Evolutionary conservation across 768 basidiomycete species (phyloP), one percentile per base, ranked within the genome.

Genomic region (Boletellus ananas): DNA sequence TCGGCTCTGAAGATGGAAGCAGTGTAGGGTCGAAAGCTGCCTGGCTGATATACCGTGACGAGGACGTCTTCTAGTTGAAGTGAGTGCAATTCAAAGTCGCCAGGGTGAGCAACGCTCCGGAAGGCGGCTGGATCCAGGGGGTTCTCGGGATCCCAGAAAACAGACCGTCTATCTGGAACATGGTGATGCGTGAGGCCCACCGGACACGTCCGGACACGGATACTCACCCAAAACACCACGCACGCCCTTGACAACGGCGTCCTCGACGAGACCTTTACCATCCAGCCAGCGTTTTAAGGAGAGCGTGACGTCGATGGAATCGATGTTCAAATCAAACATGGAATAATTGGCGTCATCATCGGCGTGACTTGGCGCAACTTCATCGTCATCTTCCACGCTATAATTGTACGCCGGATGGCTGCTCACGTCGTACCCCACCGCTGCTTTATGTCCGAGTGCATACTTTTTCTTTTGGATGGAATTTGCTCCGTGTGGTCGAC

Each of bases 1-100:
- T 92, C 88, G 21, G 96, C 96, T 51, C 88, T 86, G 73, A 98
- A 99, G 43, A 99, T 92, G 7, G 89, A 92, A 11, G 88, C 84
- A 0, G 87, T 92, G 65, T 87, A 93, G 0, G 96, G 96, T 13
- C 96, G 79, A 72, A 98, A 98, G 50, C 83, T 79, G 33, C 81
- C 87, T 0, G 96, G 95, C 61, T 99, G 95, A 66, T 97, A 89
- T 20, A 99, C 84, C 14, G 95, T 98, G 34, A 97, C 75, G 12
- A 99, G 78, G 9, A 97, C 80, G 63, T 99, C 96, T 66, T 98
- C 92, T 6, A 99, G 75, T 58, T 90, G 83, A 4, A 99, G 75
- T 3, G 83, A 87, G 54, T 95, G 87, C 20, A 99, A 78, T 59
- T 94, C 88, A 65, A 98, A 99, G 65, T 95, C 94, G 18, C 95